Percentiles rank a stretch among this genome's conserved stretches.
These are phyloP conservation scores for Murraya koenigii DNA, from an alignment of 345 rosid genomes.

Conservation along the genomic window DNA sequence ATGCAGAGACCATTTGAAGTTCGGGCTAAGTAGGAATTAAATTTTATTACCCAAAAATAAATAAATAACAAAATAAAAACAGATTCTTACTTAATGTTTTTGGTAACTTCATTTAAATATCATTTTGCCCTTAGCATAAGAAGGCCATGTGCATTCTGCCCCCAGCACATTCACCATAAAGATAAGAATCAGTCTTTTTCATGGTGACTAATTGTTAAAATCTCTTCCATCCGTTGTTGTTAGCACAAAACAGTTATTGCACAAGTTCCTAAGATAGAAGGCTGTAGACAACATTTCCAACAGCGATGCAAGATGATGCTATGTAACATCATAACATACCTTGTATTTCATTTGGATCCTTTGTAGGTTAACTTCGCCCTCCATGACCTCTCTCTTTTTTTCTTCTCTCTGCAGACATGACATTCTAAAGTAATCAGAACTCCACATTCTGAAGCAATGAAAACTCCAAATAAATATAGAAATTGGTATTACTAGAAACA, in stretches of 20 bases:
- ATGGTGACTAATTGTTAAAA: background rate
- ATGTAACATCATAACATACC: constrained; percentile 40
- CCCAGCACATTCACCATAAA: background rate
- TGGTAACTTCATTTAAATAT: background rate
- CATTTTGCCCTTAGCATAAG: background rate
- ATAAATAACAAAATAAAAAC: no score
- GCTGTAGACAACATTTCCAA: background rate
- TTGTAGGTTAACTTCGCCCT: constrained; percentile 83
- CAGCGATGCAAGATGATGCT: background rate
- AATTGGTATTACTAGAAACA: background rate
- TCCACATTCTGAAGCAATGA: constrained; percentile 15
- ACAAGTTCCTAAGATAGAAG: background rate
- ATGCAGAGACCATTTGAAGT: background rate
- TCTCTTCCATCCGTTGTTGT: background rate
- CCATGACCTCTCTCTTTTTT: constrained; percentile 87
- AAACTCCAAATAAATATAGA: constrained; percentile 14
- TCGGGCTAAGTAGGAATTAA: background rate
- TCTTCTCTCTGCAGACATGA: constrained; percentile 75
- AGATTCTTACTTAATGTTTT: background rate
- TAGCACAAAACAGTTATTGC: background rate
- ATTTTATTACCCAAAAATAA: background rate
- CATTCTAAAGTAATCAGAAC: background rate
- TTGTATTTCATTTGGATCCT: constrained; percentile 86
- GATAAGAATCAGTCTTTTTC: background rate
- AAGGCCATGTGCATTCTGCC: background rate